Evolutionary conservation across 2,329 filamentous ascomycete species (phyloP).

Genomic region (Fusarium mundagurra): DNA sequence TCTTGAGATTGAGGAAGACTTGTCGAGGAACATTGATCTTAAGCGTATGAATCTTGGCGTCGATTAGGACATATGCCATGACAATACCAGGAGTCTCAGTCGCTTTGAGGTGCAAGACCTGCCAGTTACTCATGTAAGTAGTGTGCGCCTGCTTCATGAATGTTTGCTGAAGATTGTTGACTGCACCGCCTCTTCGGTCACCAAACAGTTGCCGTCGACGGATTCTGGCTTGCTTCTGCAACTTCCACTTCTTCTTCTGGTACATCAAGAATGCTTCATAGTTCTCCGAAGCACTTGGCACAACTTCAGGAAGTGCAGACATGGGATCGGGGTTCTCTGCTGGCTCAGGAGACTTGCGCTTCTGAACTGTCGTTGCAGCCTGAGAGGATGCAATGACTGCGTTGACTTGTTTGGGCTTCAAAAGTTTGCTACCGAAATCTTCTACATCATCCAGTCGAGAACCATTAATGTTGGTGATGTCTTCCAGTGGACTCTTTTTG

Average conservation of each 20-base stretch:
- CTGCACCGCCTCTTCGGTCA: conserved; percentile 69
- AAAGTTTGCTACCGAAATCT: conserved; percentile 77
- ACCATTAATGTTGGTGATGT: conserved; percentile 73
- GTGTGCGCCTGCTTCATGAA: conserved; percentile 94
- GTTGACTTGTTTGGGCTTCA: conserved; percentile 70
- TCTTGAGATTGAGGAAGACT: conserved; percentile 91
- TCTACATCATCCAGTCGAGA: conserved; percentile 75
- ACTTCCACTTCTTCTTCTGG: conserved; percentile 99
- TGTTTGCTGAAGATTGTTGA: conserved; percentile 69
- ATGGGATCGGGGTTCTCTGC: conserved; percentile 79
- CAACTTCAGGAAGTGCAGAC: conserved; percentile 80
- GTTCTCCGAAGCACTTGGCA: conserved; percentile 86
- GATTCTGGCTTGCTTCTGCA: conserved; percentile 89
- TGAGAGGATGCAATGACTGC: conserved; percentile 66
- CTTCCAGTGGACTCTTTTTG: conserved; percentile 73
- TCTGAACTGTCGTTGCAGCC: conserved; percentile 61
- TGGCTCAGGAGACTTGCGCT: conserved; percentile 78
- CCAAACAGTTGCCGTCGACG: conserved; percentile 92
- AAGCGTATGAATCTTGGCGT: conserved; percentile 87
- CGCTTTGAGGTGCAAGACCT: conserved; percentile 85
- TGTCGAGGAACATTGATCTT: conserved; percentile 90
- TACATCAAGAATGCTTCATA: conserved; percentile 91
- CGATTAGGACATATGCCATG: conserved; percentile 89
- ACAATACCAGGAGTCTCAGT: conserved; percentile 89
- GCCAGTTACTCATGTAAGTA: conserved; percentile 93